These are phyloP conservation scores for Fusarium sambucinum DNA, from an alignment of 2,329 filamentous ascomycete genomes.

Conservation along the genomic window DNA sequence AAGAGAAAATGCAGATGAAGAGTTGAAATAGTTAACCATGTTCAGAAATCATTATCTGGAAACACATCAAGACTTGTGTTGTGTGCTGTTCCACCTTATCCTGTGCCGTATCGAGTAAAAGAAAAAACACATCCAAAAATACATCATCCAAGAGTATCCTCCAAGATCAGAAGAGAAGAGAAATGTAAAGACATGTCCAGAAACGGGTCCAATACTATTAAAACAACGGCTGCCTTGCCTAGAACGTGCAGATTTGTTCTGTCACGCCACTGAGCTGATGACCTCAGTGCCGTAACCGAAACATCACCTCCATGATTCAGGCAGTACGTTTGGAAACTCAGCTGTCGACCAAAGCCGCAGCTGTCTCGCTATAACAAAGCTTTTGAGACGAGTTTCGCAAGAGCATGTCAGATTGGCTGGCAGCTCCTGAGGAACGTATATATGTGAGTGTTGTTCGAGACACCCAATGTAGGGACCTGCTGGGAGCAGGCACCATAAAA, in stretches of 20 bases:
- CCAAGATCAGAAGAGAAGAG: slow-evolving; percentile 1
- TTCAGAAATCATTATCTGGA: slow-evolving; percentile 5
- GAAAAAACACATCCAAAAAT: slow-evolving; percentile 13
- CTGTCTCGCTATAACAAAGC: slow-evolving; percentile 29
- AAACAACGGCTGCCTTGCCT: slow-evolving; percentile 22
- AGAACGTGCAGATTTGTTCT: slow-evolving; percentile 3
- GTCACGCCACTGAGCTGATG: neutral
- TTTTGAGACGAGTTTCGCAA: slow-evolving; percentile 38
- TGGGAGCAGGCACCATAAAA: slow-evolving; percentile 40
- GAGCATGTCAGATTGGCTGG: slow-evolving; percentile 28
- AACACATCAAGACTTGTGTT: slow-evolving; percentile 33
- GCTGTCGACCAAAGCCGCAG: slow-evolving; percentile 4
- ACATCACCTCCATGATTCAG: neutral
- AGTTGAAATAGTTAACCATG: slow-evolving; percentile 13
- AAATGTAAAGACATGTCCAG: neutral
- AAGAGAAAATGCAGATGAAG: neutral
- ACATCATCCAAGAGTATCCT: slow-evolving; percentile 7
- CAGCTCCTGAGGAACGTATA: slow-evolving; percentile 50
- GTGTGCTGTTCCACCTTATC: slow-evolving; percentile 45
- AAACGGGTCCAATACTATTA: slow-evolving; percentile 9
- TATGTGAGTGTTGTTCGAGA: slow-evolving; percentile 42
- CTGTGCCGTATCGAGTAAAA: slow-evolving; percentile 24
- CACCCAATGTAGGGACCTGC: slow-evolving; percentile 41
- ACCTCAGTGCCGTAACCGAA: slow-evolving; percentile 1
- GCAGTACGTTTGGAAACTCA: slow-evolving; percentile 10